These are phyloP conservation scores for Saccharomycopsis capsularis DNA, from an alignment of 805 yeast genomes.

Conservation along the genomic window DNA sequence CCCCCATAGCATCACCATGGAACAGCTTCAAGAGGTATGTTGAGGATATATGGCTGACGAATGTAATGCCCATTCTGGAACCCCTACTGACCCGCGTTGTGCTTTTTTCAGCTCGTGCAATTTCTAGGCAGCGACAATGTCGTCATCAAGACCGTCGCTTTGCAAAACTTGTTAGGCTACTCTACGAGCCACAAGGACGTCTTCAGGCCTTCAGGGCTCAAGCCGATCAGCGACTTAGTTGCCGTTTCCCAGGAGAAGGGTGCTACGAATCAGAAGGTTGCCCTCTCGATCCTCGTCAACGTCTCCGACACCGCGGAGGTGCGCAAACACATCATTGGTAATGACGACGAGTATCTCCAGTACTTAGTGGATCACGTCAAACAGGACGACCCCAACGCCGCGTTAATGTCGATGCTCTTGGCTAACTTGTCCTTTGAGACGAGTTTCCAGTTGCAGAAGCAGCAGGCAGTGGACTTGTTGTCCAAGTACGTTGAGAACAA, in stretches of 20 bases:
- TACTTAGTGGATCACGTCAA: conserved; percentile 45
- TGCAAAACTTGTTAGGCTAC: conserved; percentile 21
- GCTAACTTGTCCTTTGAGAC: conserved; percentile 73
- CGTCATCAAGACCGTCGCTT: conserved; percentile 20
- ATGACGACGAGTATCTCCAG: conserved; percentile 44
- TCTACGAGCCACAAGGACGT: conserved; percentile 18
- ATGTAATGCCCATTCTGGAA: too few species aligned
- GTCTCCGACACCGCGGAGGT: conserved; percentile 64
- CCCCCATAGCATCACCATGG: too few species aligned
- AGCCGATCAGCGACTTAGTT: conserved; percentile 19
- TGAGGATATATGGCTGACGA: too few species aligned
- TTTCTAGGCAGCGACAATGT: conserved; percentile 18
- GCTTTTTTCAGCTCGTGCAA: conserved; percentile 24
- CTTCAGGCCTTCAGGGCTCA: conserved; percentile 17
- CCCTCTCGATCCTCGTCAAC: conserved; percentile 69
- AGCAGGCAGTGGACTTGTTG: conserved; percentile 71
- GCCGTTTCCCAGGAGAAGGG: conserved; percentile 18
- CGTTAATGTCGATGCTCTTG: conserved; percentile 73
- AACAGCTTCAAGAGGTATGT: conserved; percentile 15
- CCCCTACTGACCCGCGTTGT: too few species aligned
- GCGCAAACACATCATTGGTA: conserved; percentile 60
- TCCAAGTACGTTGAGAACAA: conserved; percentile 77
- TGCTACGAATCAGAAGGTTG: conserved; percentile 32
- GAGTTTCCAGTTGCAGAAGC: conserved; percentile 31
- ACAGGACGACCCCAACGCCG: conserved; percentile 60